Evolutionary conservation across 1,139 yeast species (phyloP), one percentile per base, ranked within the genome.

Genomic region (Geotrichum australiense): DNA sequence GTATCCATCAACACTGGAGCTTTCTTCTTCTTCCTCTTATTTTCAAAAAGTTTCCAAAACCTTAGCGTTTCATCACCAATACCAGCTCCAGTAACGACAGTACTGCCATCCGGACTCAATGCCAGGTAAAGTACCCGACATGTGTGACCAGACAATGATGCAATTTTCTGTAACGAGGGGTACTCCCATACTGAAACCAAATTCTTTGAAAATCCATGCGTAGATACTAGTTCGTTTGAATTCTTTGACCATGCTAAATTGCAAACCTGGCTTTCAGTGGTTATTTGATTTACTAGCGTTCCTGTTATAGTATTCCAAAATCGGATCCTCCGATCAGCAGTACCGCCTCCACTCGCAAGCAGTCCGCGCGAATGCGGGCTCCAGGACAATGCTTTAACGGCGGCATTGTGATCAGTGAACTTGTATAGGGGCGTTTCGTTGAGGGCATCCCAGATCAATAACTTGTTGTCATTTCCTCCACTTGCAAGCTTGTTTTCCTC

Each of bases 41-140:
- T 85, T 48, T 84, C 94, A 64, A 85, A 87, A 1, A 86, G 81
- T 53, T 84, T 85, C 97, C 97, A 89, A 56, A 87, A 85, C 53
- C 97, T 64, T 46, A 91, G 66, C 0, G 98, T 91, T 62, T 93
- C 98, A 63, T 91, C 99, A 26, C 14, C 14, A 6, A 26, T 7
- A 1, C 98, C 98, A 1, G 98, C 97, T 0, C 98, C 99, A 0
- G 98, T 89, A 2, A 91, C 98, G n/a, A 91, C 82, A 0, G 97
- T 86, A 50, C 85, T 89, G 1, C 98, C 98, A 63, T 91, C 97
- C 0, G 97, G 96, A n/a, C 94, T 82, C 66, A 91, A 71, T 3
- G 96, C 78, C 51, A 91, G 69, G 59, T 91, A 93, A 39, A 93
- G 66, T 6, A 91, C 98, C 48, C 99, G 71, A 58, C 83, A 86